These are phyloP conservation scores for Fusarium concolor DNA, from an alignment of 2,329 filamentous ascomycete genomes.

Conservation along the genomic window DNA sequence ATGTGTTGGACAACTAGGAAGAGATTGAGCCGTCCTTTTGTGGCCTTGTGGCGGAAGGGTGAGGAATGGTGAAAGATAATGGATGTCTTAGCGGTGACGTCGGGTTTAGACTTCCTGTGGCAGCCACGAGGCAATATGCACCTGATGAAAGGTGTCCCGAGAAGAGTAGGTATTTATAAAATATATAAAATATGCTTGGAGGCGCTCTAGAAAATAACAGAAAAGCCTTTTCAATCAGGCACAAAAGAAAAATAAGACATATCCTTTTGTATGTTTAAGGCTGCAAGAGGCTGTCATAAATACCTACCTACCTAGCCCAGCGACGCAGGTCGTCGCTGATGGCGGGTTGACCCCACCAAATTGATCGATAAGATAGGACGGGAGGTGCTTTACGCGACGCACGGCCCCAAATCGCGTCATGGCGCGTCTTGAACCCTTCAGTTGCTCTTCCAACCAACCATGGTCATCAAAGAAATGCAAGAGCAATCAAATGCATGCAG, in stretches of 20 bases:
- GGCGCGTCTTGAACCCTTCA: conserved; percentile 22
- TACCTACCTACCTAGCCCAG: no score
- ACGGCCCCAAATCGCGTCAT: conserved; percentile 21
- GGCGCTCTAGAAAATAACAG: no score
- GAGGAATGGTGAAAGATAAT: not conserved
- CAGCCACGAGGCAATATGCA: conserved; percentile 7
- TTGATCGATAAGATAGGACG: not conserved
- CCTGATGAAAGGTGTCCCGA: conserved; percentile 13
- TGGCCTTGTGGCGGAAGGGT: not conserved
- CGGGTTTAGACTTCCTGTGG: conserved; percentile 2
- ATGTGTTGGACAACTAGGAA: not conserved
- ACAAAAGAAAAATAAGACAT: not conserved
- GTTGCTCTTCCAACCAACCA: conserved; percentile 47
- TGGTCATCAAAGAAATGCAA: conserved; percentile 21
- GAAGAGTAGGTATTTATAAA: no score
- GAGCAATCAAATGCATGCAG: not conserved
- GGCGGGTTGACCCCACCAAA: conserved; percentile 26
- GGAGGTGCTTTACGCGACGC: conserved; percentile 41
- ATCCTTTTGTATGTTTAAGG: no score
- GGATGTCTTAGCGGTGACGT: conserved; percentile 32
- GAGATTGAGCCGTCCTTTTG: not conserved
- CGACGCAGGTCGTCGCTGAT: not conserved
- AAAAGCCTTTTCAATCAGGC: no score
- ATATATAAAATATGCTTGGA: no score
- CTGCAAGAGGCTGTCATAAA: no score